These are phyloP conservation scores for Suhomyces terraborum DNA, from an alignment of 1,139 yeast genomes.

Conservation along the genomic window DNA sequence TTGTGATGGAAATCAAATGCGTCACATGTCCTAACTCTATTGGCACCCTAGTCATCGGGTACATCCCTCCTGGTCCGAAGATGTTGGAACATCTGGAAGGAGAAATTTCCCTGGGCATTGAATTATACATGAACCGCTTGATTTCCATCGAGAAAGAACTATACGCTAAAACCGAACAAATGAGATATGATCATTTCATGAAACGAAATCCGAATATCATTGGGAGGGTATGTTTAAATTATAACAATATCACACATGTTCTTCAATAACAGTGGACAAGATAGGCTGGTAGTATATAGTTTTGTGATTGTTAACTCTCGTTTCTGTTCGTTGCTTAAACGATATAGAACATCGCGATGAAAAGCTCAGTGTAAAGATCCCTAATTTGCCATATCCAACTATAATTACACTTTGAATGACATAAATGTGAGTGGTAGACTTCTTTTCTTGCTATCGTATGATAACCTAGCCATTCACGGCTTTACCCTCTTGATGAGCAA, in stretches of 20 bases:
- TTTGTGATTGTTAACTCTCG: background rate
- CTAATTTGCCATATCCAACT: no score
- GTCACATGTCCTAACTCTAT: conserved; percentile 18
- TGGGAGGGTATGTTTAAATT: conserved; percentile 5
- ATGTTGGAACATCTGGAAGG: background rate
- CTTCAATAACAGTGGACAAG: background rate
- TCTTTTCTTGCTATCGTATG: background rate
- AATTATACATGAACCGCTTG: conserved; percentile 15
- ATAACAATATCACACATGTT: background rate
- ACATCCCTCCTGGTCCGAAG: conserved; percentile 10
- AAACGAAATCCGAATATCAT: conserved; percentile 1
- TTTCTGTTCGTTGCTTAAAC: no score
- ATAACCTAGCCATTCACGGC: background rate
- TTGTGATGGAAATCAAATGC: conserved; percentile 16
- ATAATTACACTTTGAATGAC: no score
- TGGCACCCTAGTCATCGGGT: conserved; percentile 20
- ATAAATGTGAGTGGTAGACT: no score
- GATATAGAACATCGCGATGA: no score
- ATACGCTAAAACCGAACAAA: conserved; percentile 6
- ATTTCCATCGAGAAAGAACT: conserved; percentile 18
- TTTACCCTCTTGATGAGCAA: background rate
- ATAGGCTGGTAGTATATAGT: background rate
- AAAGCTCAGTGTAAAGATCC: no score
- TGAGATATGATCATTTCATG: background rate
- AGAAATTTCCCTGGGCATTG: conserved; percentile 9